These are phyloP conservation scores for Buxus sempervirens DNA, from an alignment of 164 flowering plant genomes.

Conservation along the genomic window DNA sequence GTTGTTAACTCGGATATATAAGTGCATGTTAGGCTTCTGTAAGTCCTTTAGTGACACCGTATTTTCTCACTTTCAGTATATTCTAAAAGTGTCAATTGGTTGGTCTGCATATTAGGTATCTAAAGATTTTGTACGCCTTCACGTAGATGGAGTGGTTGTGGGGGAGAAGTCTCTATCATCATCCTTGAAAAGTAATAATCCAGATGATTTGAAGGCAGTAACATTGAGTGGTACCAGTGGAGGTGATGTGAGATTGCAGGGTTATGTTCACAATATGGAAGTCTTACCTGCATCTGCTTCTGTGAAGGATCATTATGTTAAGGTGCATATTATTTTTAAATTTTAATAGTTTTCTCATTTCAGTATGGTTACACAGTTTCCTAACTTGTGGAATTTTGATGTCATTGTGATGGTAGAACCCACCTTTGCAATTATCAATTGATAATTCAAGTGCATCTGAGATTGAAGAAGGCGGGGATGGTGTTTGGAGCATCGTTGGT, in stretches of 20 bases:
- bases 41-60: neutral
- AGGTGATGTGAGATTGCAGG: conserved; percentile 33
- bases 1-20: neutral
- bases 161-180: conserved; percentile 49
- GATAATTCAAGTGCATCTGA: conserved; percentile 62
- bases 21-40: neutral
- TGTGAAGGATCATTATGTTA: conserved; percentile 40
- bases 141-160: conserved; percentile 60
- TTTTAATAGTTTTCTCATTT: conserved; percentile 2
- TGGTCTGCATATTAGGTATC: conserved; percentile 40
- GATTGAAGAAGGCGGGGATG: conserved; percentile 74
- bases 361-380: neutral
- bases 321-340: conserved; percentile 34
- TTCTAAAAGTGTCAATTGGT: neutral
- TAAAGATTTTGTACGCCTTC: conserved; percentile 39
- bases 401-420: conserved; percentile 48
- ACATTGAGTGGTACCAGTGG: conserved; percentile 35
- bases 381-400: neutral
- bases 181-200: conserved; percentile 17
- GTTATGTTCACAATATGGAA: conserved; percentile 50
- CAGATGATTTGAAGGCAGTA: conserved; percentile 25
- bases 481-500: conserved; percentile 85
- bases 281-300: conserved; percentile 32
- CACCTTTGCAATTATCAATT: conserved; percentile 56
- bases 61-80: neutral